Base-by-base conservation (phyloP, 192 early-diverging fungal genomes). In the Gryganskiella cystojenkinii region DNA sequence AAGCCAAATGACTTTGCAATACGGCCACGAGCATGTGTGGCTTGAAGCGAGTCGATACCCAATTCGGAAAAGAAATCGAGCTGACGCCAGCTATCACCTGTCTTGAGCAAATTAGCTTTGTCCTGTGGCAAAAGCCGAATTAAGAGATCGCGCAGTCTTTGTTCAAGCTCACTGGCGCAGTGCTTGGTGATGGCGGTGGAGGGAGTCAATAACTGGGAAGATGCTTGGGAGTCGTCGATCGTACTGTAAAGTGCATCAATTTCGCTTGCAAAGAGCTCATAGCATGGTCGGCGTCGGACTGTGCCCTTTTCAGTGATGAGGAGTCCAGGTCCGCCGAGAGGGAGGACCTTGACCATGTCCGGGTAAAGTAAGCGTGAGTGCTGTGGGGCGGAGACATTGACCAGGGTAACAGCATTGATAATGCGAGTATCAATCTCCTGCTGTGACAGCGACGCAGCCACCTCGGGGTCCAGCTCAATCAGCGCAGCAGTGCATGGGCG, bases 11-110 rank as follows among this genome's bases (percentile, higher is more conserved):
- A 4, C 24, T 53, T 53, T 53, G 51, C 51, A 53, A 53, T 53
- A 25, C 51, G 51, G 51, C 51, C 51, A 53, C 51, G 51, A 53
- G 51, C 51, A 53, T 53, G 51, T 53, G 51, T 53, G 24, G 51
- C 51, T 53, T 53, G 51, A 25, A 53, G 51, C 0, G 51, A 53
- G 22, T 53, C 51, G 51, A 53, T 53, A 53, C 51, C 51, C 51
- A 53, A 53, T 4, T 53, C 28, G 51, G 51, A 53, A 53, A 53
- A 53, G 51, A 53, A 53, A 25, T 53, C 51, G 51, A 53, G 51
- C 51, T 53, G 51, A 27, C 51, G 51, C 51, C 51, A 53, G 3
- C 28, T 13, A 25, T 53, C 51, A 13, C 28, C 51, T 27, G 51
- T 53, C 51, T 53, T 53, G 22, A 53, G 5, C 51, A 53, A 53